Conservation (phyloP, 2,329 filamentous ascomycete species). For the Aspergillus vadensis region DNA sequence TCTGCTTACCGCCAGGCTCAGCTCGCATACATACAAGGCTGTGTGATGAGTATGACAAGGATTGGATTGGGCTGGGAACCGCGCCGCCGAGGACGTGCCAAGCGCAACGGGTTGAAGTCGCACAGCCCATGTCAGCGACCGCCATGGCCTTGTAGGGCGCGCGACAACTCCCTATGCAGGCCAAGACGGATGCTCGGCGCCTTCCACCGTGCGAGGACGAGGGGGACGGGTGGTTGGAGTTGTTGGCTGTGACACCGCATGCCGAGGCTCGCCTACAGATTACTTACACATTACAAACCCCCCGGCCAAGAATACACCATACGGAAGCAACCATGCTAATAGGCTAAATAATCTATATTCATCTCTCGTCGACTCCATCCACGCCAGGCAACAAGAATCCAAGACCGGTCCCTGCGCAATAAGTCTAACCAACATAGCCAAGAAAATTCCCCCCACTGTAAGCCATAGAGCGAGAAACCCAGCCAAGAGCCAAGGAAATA, state of each 20-base stretch:
- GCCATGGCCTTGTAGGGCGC: slow-evolving; percentile 1
- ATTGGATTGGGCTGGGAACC: not conserved
- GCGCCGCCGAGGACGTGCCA: not conserved
- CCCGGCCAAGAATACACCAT: not conserved
- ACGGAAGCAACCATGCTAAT: not conserved
- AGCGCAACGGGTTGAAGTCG: not conserved
- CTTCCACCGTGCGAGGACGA: not conserved
- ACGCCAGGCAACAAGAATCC: slow-evolving; percentile 2
- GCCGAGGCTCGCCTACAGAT: not conserved
- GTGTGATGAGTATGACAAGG: too few relatives aligned
- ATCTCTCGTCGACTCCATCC: not conserved
- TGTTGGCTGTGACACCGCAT: not conserved
- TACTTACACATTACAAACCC: not conserved
- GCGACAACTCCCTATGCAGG: not conserved
- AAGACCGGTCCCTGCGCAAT: not conserved
- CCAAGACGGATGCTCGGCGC: not conserved
- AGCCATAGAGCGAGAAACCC: not conserved
- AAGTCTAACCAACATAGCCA: not conserved
- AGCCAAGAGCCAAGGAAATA: not conserved
- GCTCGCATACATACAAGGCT: not conserved
- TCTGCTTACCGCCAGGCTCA: not conserved
- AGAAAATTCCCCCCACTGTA: not conserved
- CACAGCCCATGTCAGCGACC: not conserved
- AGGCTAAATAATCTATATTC: not conserved
- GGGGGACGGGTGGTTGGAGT: not conserved